Evolutionary conservation across 495 filamentous ascomycete genomes (phyloP).

Genomic region (Pseudoneurospora amorphoporcata): DNA sequence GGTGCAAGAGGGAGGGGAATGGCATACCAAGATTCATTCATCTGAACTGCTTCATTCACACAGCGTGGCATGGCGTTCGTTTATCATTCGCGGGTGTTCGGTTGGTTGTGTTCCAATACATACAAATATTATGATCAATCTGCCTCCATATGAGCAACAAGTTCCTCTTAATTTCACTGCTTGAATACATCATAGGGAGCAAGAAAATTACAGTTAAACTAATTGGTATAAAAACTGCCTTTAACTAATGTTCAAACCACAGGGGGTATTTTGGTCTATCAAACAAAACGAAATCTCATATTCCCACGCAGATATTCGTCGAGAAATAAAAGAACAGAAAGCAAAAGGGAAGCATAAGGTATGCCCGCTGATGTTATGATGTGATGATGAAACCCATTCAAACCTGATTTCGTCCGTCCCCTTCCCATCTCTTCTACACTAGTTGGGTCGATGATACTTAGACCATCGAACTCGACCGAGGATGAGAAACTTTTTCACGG

Average conservation of each 20-base stretch:
- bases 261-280: neutral
- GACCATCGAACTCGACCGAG: neutral
- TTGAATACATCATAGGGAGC: neutral
- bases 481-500: neutral
- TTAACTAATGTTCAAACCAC: neutral
- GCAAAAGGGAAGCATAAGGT: neutral
- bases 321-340: neutral
- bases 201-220: neutral
- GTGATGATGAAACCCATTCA: neutral
- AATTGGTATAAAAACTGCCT: neutral
- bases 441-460: neutral
- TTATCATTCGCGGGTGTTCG: neutral
- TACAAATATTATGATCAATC: neutral
- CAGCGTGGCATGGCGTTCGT: neutral
- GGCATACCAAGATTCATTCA: neutral
- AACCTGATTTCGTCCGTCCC: neutral
- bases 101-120: neutral
- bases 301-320: neutral
- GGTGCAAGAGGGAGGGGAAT: neutral
- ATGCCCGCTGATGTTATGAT: neutral
- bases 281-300: neutral
- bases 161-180: neutral
- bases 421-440: neutral
- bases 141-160: neutral
- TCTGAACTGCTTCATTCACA: neutral